phyloP scores from a whole-genome alignment of 768 basidiomycete genomes.

The Russula olivacea region DNA sequence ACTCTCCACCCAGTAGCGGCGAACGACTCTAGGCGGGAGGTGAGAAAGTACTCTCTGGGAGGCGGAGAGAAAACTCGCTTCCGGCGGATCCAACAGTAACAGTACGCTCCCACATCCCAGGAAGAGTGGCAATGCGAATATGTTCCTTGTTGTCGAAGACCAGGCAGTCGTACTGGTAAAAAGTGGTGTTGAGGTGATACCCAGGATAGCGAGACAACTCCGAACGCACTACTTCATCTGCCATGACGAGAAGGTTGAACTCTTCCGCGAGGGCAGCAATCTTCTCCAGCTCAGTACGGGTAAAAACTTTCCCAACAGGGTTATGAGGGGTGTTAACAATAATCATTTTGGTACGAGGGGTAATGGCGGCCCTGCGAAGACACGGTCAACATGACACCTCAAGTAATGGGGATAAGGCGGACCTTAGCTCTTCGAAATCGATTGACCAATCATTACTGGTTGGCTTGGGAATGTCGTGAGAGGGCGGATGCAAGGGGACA shows the following conservation, averaged over 20 bases:
- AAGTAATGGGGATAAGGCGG: conserved; percentile 19
- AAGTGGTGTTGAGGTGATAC: neutral
- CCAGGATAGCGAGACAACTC: neutral
- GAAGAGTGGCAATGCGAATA: conserved; percentile 86
- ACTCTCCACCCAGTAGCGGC: conserved; percentile 97
- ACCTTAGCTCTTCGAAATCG: conserved; percentile 85
- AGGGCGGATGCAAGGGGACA: conserved; percentile 91
- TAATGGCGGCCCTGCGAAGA: conserved; percentile 61
- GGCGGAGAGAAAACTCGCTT: conserved; percentile 43
- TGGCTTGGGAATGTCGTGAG: conserved; percentile 39
- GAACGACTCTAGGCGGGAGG: conserved; percentile 66
- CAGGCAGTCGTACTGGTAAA: conserved; percentile 80
- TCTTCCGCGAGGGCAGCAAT: conserved; percentile 88
- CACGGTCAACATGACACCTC: conserved; percentile 7
- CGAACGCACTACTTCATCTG: conserved; percentile 88
- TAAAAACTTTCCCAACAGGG: conserved; percentile 97
- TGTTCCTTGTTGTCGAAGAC: conserved; percentile 87
- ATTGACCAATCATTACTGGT: conserved; percentile 81
- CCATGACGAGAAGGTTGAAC: conserved; percentile 85
- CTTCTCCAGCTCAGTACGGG: conserved; percentile 68
- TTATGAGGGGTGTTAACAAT: conserved; percentile 97
- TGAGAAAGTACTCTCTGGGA: conserved; percentile 2
- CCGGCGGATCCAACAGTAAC: conserved; percentile 95
- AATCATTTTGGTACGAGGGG: conserved; percentile 88
- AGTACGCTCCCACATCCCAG: conserved; percentile 98